Conservation (phyloP, 208 protist genomes). For the Trichomonas vaginalis region DNA sequence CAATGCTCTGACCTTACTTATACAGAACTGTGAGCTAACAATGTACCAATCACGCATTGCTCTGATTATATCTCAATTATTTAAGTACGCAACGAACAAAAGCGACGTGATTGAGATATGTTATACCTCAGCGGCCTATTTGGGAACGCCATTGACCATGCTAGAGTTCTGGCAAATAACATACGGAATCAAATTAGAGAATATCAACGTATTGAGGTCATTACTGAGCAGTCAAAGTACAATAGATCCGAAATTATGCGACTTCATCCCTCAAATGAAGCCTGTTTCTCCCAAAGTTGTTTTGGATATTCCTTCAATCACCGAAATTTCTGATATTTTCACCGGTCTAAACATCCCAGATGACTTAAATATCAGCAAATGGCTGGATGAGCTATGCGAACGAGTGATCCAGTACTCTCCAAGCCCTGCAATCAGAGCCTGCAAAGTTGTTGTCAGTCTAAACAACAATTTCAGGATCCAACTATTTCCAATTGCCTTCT, state of each 20-base stretch:
- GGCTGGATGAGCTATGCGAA: constrained; percentile 4
- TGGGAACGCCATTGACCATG: background rate
- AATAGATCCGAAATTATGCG: background rate
- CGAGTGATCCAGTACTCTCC: background rate
- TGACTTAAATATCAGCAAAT: background rate
- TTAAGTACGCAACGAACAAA: background rate
- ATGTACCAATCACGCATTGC: background rate
- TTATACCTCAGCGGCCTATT: background rate
- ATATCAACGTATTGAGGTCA: background rate
- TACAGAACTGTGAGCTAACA: background rate
- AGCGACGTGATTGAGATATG: background rate
- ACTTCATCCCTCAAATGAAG: background rate
- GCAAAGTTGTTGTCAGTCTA: background rate
- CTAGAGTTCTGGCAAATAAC: background rate
- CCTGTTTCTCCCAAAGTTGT: background rate
- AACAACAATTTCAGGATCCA: background rate
- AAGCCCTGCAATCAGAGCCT: background rate
- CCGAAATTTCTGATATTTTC: background rate
- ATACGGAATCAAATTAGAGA: background rate
- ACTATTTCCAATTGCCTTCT: background rate
- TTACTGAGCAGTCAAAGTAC: background rate
- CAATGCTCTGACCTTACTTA: background rate
- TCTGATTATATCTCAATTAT: background rate
- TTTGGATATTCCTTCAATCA: background rate
- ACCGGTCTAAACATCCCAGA: background rate